phyloP scores from a whole-genome alignment of 345 rosid species.

The Clarkia xantiana region DNA sequence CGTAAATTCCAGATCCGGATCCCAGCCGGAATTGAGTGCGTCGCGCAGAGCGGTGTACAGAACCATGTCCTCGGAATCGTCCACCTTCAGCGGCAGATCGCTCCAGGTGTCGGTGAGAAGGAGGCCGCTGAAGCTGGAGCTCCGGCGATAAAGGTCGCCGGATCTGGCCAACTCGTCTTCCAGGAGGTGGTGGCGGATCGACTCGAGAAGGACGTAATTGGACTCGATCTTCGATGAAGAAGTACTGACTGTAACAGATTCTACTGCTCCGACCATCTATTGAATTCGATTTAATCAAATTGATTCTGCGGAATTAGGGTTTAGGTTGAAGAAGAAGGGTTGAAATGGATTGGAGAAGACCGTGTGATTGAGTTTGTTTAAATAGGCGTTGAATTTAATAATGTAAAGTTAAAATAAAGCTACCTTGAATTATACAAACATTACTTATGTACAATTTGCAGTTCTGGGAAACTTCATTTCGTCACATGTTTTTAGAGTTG shows the following conservation, averaged over 20 bases:
- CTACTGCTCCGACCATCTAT: not conserved
- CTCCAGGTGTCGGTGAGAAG: constrained; percentile 23
- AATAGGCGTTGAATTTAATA: no score
- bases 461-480: no score
- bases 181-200: constrained; percentile 4
- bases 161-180: not conserved
- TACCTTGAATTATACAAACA: no score
- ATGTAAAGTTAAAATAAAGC: no score
- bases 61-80: constrained; percentile 29
- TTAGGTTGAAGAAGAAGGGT: not conserved
- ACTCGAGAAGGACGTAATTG: not conserved
- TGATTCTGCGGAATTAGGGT: no score
- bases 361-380: no score
- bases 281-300: no score
- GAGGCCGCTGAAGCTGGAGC: constrained; percentile 20
- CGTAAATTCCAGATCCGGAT: constrained; percentile 9
- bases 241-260: not conserved
- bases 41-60: constrained; percentile 18
- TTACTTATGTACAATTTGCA: no score
- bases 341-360: no score
- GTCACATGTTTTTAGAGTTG: no score
- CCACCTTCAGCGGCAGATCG: constrained; percentile 18
- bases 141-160: constrained; percentile 4
- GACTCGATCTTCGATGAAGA: not conserved
- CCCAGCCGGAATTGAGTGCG: constrained; percentile 21